Evolutionary conservation across 768 basidiomycete species (phyloP), one percentile per base, ranked within the genome.

Genomic region (Suillus americanus): DNA sequence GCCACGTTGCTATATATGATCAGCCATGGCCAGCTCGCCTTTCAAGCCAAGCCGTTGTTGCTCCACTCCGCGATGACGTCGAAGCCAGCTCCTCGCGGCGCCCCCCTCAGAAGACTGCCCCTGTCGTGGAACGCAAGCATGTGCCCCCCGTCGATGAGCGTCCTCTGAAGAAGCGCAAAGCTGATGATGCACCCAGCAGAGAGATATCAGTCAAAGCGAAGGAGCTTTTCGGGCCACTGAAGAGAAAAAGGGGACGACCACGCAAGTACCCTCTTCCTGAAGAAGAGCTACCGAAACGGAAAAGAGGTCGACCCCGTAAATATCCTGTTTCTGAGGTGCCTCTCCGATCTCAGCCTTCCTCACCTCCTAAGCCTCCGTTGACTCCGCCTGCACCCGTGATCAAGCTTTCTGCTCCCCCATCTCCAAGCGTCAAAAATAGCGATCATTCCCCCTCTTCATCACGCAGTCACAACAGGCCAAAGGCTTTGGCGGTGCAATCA

Each of bases 1-100:
- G 92, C 23, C 92, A 94, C 74, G 84, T 81, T 69, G 91, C 89
- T 13, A 94, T 94, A 64, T 94, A 93, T 75, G 82, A 81, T 2
- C 80, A 83, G 62, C 75, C 83, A 3, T 94, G 92, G 92, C 92
- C 92, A 25, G 79, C 81, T 57, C 89, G 92, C 62, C 70, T 85
- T 18, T 78, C 84, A 20, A 74, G 66, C 45, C 77, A 81, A 41
- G 83, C 83, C 56, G 0, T 20, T 41, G 84, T 85, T 18, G 71
- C 77, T 6, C 69, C 79, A 43, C 80, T 80, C 46, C 80, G 83
- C 23, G 85, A 86, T 85, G 66, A 80, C 74, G 43, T 64, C 45
- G 73, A 75, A 59, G n/a, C 65, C 23, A 37, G 51, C 12, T 68
- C 80, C 25, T 79, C 82, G 28, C 80, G 79, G 62, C 82, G 83